Percentiles rank a stretch among this genome's conserved stretches.
Conservation (phyloP, 495 filamentous ascomycete species). For the Aspergillus kassunensis region DNA sequence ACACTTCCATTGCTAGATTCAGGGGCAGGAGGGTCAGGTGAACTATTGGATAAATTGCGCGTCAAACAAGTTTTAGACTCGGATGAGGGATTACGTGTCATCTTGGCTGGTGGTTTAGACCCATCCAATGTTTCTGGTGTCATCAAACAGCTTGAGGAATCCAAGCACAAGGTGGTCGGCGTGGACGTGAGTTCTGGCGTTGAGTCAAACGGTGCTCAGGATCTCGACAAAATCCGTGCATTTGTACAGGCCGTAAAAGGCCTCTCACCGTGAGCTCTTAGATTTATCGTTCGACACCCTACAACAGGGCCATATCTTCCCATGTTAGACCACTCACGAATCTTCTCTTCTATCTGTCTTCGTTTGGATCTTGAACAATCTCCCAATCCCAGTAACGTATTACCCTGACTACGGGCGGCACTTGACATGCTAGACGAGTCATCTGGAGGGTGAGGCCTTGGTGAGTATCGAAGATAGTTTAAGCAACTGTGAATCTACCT, state of each 20-base stretch:
- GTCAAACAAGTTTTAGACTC: constrained; percentile 58
- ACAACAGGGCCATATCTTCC: too few species aligned
- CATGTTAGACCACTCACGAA: not conserved
- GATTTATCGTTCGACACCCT: not conserved
- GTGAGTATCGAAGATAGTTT: too few species aligned
- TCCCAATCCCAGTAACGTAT: too few species aligned
- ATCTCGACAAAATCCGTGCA: constrained; percentile 71
- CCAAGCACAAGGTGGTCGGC: constrained; percentile 60
- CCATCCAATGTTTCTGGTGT: constrained; percentile 67
- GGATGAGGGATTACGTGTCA: constrained; percentile 61
- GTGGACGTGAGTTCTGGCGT: constrained; percentile 95
- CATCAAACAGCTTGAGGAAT: constrained; percentile 53
- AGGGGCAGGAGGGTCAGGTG: constrained; percentile 75
- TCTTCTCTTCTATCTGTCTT: not conserved
- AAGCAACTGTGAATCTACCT: too few species aligned
- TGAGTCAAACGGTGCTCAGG: constrained; percentile 78
- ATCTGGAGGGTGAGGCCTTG: too few species aligned
- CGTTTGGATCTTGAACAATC: too few species aligned
- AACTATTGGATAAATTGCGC: constrained; percentile 61
- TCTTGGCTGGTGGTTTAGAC: constrained; percentile 80
- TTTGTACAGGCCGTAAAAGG: constrained; percentile 75
- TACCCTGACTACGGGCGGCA: too few species aligned
- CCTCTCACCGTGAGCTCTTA: constrained; percentile 23
- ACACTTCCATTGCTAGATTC: constrained; percentile 80
- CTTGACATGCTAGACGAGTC: too few species aligned